Evolutionary conservation across 306 rosid genomes (phyloP).

Genomic region (Cotoneaster glaucophyllus): DNA sequence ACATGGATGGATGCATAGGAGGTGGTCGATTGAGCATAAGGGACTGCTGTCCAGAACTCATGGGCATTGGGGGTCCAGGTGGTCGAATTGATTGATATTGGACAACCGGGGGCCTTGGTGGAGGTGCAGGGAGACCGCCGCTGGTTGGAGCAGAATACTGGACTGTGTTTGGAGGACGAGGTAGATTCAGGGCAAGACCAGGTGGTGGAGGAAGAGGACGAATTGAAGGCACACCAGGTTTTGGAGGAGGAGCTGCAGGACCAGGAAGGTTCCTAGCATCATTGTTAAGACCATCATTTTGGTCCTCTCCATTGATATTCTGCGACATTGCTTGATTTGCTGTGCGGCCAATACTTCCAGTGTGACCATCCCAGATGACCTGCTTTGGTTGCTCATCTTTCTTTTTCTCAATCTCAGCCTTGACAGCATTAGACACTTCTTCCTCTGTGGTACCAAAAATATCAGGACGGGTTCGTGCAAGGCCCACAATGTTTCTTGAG

Average conservation of each 20-base stretch:
- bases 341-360: conserved; percentile 93
- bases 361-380: conserved; percentile 99
- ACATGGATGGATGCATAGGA: conserved; percentile 51
- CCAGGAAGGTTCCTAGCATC: conserved; percentile 70
- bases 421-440: conserved; percentile 96
- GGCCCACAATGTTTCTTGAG: conserved; percentile 79
- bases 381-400: conserved; percentile 95
- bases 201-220: conserved; percentile 95
- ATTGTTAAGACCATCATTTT: conserved; percentile 38
- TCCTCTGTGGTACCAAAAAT: conserved; percentile 95
- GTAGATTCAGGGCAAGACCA: conserved; percentile 88
- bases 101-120: conserved; percentile 52
- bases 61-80: conserved; percentile 53
- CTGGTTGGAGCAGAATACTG: conserved; percentile 60
- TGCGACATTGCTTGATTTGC: conserved; percentile 95
- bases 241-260: conserved; percentile 91
- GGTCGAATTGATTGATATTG: conserved; percentile 61
- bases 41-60: conserved; percentile 64
- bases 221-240: conserved; percentile 69
- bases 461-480: conserved; percentile 94
- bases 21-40: conserved; percentile 50
- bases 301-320: conserved; percentile 64
- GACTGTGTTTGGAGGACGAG: conserved; percentile 47
- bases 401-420: conserved; percentile 95
- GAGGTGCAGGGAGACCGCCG: conserved; percentile 53